Evolutionary conservation across 2,329 filamentous ascomycete genomes (phyloP).

Genomic region (Neonectria faginata): DNA sequence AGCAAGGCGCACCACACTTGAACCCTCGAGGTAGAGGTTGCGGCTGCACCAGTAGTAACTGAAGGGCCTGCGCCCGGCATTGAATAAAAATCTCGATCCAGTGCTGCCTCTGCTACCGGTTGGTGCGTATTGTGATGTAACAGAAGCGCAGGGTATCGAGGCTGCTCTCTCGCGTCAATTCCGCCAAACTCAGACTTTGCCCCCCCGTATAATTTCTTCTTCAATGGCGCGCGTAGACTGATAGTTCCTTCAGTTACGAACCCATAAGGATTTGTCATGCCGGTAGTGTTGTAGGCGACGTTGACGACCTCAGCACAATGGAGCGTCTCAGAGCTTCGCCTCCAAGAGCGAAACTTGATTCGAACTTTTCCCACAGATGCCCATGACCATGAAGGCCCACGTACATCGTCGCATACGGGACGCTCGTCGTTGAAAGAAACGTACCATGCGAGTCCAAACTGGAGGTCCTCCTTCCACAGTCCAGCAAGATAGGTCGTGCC

Average conservation of each 20-base stretch:
- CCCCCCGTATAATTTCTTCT: not conserved
- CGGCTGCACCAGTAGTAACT: not conserved
- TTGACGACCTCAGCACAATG: not conserved
- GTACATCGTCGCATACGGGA: not conserved
- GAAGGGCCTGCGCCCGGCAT: no score
- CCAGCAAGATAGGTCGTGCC: conserved; percentile 2
- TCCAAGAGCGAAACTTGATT: conserved; percentile 20
- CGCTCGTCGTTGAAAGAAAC: conserved; percentile 14
- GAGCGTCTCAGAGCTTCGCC: not conserved
- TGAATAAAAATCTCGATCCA: conserved; percentile 3
- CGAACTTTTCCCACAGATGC: conserved; percentile 31
- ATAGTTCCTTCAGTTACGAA: not conserved
- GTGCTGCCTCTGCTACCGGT: conserved; percentile 15
- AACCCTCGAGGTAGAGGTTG: not conserved
- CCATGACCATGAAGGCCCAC: conserved; percentile 31
- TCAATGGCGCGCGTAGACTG: not conserved
- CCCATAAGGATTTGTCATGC: not conserved
- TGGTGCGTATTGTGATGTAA: not conserved
- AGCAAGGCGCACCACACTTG: conserved; percentile 16
- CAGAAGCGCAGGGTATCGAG: conserved; percentile 13
- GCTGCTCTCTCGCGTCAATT: conserved; percentile 12
- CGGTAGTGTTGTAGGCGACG: not conserved
- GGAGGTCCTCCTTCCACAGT: conserved; percentile 20
- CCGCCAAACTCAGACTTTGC: not conserved
- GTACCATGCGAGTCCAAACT: conserved; percentile 22